Evolutionary conservation across 768 basidiomycete genomes (phyloP).

Genomic region (Tremella fuciformis): DNA sequence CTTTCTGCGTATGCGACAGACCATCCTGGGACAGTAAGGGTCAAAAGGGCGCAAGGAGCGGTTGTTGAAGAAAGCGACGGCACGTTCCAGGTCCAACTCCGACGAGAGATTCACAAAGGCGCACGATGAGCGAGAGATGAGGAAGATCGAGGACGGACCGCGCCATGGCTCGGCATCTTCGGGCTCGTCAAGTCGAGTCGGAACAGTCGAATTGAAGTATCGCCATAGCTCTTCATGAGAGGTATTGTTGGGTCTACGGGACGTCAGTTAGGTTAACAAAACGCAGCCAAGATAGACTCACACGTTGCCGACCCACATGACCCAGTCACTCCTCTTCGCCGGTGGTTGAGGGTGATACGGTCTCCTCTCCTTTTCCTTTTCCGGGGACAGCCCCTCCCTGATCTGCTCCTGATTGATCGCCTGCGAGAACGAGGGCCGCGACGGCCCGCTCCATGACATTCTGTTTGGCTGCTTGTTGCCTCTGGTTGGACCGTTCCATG

Average conservation of each 20-base stretch:
- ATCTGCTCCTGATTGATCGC: too few relatives aligned
- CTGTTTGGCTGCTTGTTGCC: conserved; percentile 8
- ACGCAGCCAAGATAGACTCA: conserved; percentile 20
- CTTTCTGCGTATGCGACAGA: conserved; percentile 74
- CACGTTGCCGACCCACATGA: conserved; percentile 96
- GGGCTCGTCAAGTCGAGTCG: conserved; percentile 23
- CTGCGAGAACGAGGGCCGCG: conserved; percentile 2
- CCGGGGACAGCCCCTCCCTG: background rate
- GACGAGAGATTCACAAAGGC: conserved; percentile 86
- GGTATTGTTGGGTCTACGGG: conserved; percentile 59
- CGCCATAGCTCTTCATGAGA: conserved; percentile 79
- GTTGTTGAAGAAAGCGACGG: conserved; percentile 73
- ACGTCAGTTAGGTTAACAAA: background rate
- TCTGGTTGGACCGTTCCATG: background rate
- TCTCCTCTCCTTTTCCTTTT: conserved; percentile 37
- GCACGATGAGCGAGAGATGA: conserved; percentile 91
- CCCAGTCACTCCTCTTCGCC: conserved; percentile 78
- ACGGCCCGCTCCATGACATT: conserved; percentile 32
- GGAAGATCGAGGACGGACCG: conserved; percentile 80
- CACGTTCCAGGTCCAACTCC: conserved; percentile 62
- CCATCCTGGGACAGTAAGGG: conserved; percentile 68
- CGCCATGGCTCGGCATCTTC: conserved; percentile 40
- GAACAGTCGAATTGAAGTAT: conserved; percentile 64
- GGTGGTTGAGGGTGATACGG: conserved; percentile 50
- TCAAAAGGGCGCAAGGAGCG: conserved; percentile 67